A percentile compares a stretch with the other conserved stretches of the same genome.
These are phyloP conservation scores for Plicaturopsis crispa DNA, from an alignment of 768 basidiomycete species.

Conservation along the genomic window DNA sequence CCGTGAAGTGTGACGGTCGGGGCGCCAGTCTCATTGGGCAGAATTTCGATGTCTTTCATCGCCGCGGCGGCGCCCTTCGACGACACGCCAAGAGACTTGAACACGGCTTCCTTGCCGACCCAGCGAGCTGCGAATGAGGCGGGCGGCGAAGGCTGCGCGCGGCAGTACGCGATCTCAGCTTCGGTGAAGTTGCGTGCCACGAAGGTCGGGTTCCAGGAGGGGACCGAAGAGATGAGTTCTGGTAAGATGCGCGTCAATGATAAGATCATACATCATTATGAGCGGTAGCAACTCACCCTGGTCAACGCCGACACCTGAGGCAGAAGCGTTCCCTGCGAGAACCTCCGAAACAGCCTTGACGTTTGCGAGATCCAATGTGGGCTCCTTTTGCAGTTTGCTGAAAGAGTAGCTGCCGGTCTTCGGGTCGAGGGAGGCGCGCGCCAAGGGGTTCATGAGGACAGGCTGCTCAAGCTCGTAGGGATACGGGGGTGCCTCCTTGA, in stretches of 20 bases:
- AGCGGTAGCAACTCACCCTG: conserved; percentile 54
- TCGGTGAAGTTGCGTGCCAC: conserved; percentile 89
- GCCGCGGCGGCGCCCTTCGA: conserved; percentile 90
- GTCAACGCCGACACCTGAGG: conserved; percentile 79
- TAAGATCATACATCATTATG: conserved; percentile 5
- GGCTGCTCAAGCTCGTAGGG: conserved; percentile 75
- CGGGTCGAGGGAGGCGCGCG: conserved; percentile 70
- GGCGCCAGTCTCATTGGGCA: conserved; percentile 70
- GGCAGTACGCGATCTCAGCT: conserved; percentile 82
- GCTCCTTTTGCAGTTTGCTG: conserved; percentile 44
- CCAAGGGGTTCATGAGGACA: conserved; percentile 88
- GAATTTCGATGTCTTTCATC: conserved; percentile 97
- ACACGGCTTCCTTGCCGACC: conserved; percentile 95
- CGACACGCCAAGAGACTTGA: conserved; percentile 88
- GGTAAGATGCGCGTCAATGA: conserved; percentile 6
- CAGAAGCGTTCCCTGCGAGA: conserved; percentile 23
- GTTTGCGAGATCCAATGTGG: conserved; percentile 55
- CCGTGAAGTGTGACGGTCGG: conserved; percentile 75
- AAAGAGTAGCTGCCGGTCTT: conserved; percentile 88
- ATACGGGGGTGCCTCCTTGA: conserved; percentile 93
- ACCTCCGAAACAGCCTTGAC: conserved; percentile 55
- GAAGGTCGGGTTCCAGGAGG: conserved; percentile 83
- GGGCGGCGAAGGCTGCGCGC: conserved; percentile 71
- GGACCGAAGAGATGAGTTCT: conserved; percentile 91
- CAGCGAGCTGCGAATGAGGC: conserved; percentile 96